Evolutionary conservation across 148 eudicot species (phyloP), one percentile per base, ranked within the genome.

Genomic region (Cornus controversa): DNA sequence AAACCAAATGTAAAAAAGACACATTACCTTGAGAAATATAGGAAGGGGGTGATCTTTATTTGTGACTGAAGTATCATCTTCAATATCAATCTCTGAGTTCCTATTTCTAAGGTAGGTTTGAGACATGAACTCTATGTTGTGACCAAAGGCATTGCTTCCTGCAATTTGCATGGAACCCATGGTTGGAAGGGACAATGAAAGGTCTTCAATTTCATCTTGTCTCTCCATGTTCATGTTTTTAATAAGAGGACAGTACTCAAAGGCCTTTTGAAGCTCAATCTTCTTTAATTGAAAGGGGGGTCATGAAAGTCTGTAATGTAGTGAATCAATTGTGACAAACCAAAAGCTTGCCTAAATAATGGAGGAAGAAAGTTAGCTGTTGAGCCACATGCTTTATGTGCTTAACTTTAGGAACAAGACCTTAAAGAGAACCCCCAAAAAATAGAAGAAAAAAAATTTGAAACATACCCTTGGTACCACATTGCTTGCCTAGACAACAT

Each of bases 61-160:
- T 18, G 76, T 60, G 22, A 83, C 77, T 2, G 87, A 84, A 54
- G 81, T 27, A 23, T 88, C 92, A 29, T 74, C 90, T 26, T 85
- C 90, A 5, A 93, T 85, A 66, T 86, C 87, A 54, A 88, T 89
- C 82, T 89, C 92, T 16, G 88, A 88, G 84, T 88, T 90, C 74
- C 86, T 80, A 53, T 89, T 91, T 72, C 88, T 86, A 14, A 84
- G 74, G 76, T 89, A 93, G 47, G 91, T 83, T 79, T 90, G 93
- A 25, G 98, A 85, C 88, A 91, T 86, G 84, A 93, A 87, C 69
- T 93, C 98, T 20, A 91, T 76, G 80, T 81, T 89, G 75, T 89
- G 97, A 66, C 93, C 92, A 86, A 93, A 93, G 18, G 97, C 90
- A 78, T 84, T 91, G 73, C 88, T 87, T 18, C 89, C 89, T 75